A percentile compares a stretch with the other conserved stretches of the same genome.
Evolutionary conservation across 805 yeast genomes (phyloP).

Genomic region (Teunomyces cretensis): DNA sequence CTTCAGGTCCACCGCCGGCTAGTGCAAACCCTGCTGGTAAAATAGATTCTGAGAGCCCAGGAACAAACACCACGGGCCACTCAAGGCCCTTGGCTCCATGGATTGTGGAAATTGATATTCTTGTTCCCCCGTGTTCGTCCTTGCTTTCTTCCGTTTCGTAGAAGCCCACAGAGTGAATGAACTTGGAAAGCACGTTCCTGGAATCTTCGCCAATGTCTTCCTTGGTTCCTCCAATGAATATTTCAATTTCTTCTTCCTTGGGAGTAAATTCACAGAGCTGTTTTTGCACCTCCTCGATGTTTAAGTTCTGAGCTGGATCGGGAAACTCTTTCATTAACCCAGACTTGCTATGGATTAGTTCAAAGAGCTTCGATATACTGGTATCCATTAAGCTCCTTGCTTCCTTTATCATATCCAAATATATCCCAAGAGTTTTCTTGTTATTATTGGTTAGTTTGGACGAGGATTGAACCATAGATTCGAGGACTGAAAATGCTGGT

Average conservation of each 20-base stretch:
- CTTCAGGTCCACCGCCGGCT: constrained; percentile 21
- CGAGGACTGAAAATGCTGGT: background rate
- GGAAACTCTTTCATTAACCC: constrained; percentile 28
- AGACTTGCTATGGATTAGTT: constrained; percentile 22
- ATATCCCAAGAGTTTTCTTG: constrained; percentile 18
- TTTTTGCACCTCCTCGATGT: constrained; percentile 39
- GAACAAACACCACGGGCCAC: constrained; percentile 90
- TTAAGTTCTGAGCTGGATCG: constrained; percentile 30
- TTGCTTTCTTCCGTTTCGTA: constrained; percentile 28
- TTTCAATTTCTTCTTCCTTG: constrained; percentile 20
- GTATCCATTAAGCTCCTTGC: constrained; percentile 15
- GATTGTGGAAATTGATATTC: constrained; percentile 65
- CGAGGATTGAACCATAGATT: background rate
- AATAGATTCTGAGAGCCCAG: constrained; percentile 64
- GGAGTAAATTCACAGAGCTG: constrained; percentile 38
- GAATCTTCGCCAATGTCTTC: constrained; percentile 11
- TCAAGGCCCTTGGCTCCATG: constrained; percentile 94
- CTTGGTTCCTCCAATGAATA: constrained; percentile 9
- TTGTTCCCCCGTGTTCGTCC: constrained; percentile 15
- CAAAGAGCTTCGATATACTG: constrained; percentile 17
- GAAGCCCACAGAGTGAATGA: constrained; percentile 34
- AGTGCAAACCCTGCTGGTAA: constrained; percentile 59
- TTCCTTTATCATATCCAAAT: constrained; percentile 24
- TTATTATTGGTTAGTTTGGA: constrained; percentile 13
- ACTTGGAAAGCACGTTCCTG: constrained; percentile 21